These are phyloP conservation scores for Globisporangium abappressorium DNA, from an alignment of 352 stramenopile species.

Conservation along the genomic window DNA sequence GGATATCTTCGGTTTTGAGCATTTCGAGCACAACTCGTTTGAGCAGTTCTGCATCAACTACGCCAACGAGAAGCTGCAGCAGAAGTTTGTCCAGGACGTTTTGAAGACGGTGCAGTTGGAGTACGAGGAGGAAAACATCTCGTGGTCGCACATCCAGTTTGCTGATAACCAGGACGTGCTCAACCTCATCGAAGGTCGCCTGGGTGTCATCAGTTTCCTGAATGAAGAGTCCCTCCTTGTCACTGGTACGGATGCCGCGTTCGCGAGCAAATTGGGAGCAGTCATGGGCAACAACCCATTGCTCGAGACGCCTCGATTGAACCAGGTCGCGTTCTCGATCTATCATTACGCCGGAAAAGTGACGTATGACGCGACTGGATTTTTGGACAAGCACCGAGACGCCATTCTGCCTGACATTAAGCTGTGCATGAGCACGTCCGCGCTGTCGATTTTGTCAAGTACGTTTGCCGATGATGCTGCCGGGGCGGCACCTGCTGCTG, in stretches of 20 bases:
- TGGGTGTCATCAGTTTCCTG: constrained; percentile 87
- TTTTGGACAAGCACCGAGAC: constrained; percentile 85
- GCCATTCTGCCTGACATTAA: constrained; percentile 84
- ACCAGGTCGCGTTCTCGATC: constrained; percentile 82
- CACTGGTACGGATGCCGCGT: constrained; percentile 83
- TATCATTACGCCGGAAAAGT: constrained; percentile 88
- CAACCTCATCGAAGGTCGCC: constrained; percentile 86
- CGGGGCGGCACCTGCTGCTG: constrained; percentile 6
- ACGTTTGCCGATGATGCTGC: constrained; percentile 55
- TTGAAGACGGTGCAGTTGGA: constrained; percentile 94
- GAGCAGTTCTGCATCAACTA: constrained; percentile 97
- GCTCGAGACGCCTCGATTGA: constrained; percentile 78
- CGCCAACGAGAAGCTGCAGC: constrained; percentile 93
- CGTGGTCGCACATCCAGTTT: constrained; percentile 89
- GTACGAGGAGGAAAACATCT: constrained; percentile 93
- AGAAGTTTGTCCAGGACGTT: constrained; percentile 88
- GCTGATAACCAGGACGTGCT: constrained; percentile 90
- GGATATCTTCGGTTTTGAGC: constrained; percentile 99
- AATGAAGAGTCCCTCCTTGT: constrained; percentile 88
- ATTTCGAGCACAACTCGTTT: constrained; percentile 96
- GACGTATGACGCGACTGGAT: constrained; percentile 77
- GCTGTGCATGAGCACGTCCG: constrained; percentile 77
- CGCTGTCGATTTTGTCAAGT: constrained; percentile 56
- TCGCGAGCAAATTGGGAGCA: constrained; percentile 84
- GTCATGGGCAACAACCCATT: constrained; percentile 88